These are phyloP conservation scores for Artemisia annua DNA, from an alignment of 129 eudicot species.

Conservation along the genomic window DNA sequence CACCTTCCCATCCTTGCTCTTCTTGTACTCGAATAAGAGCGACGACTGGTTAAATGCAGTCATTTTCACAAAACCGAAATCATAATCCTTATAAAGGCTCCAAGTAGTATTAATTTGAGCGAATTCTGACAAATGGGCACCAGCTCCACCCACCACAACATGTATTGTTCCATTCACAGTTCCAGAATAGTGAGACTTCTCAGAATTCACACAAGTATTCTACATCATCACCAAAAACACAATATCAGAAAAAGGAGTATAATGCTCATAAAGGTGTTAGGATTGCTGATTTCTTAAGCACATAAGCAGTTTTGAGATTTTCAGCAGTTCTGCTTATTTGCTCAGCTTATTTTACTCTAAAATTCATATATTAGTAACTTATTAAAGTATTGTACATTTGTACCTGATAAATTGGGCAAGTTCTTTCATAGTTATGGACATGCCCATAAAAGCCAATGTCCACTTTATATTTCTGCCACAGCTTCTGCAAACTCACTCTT, in stretches of 20 bases:
- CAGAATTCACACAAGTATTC: constrained; percentile 65
- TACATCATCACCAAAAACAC: constrained; percentile 24
- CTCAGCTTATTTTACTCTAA: not conserved
- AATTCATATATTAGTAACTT: not conserved
- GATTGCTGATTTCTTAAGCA: too few relatives aligned
- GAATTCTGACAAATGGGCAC: constrained; percentile 63
- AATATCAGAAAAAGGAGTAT: not conserved
- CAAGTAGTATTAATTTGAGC: constrained; percentile 50
- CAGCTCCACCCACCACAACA: constrained; percentile 78
- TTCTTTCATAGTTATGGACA: constrained; percentile 76
- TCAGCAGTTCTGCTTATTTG: too few relatives aligned
- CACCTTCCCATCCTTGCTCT: constrained; percentile 71
- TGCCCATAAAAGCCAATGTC: constrained; percentile 72
- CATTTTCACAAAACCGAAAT: constrained; percentile 72
- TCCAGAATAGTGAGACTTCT: constrained; percentile 66
- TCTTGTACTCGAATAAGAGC: constrained; percentile 73
- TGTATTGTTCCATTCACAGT: constrained; percentile 68
- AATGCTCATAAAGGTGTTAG: too few relatives aligned
- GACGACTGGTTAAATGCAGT: constrained; percentile 73
- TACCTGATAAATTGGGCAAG: constrained; percentile 81
- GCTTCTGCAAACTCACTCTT: constrained; percentile 62
- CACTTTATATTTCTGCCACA: constrained; percentile 81
- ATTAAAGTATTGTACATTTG: not conserved
- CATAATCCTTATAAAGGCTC: constrained; percentile 66
- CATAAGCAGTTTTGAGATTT: too few relatives aligned